Evolutionary conservation across 2,329 filamentous ascomycete species (phyloP), one percentile per base, ranked within the genome.

Genomic region (Fusarium siculi): DNA sequence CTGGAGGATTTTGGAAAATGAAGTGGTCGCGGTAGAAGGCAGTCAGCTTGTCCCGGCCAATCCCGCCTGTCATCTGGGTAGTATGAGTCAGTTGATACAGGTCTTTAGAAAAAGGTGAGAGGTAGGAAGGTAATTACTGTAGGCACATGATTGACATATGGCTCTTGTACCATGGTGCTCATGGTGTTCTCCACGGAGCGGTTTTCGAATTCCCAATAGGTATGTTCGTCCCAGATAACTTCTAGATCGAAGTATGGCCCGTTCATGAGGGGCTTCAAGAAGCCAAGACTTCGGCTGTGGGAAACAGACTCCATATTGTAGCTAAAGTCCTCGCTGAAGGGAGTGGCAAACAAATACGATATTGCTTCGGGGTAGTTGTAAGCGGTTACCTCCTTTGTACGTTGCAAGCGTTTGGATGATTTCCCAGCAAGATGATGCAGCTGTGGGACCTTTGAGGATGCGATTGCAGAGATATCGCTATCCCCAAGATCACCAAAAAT

Each of bases 171-270:
- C 93, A 95, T 95, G 0, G 93, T 95, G 23, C 85, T 86, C 93
- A 95, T 95, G 0, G 93, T 95, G 68, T 90, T 88, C 70, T 89
- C 90, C 0, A 93, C 92, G 5, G 89, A 89, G 21, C 92, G 87
- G 64, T 90, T 89, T 3, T 81, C 89, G 78, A 96, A 95, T 78
- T 95, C 92, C 74, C 88, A 92, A 49, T 87, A 86, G 0, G 91
- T 93, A 79, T 95, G 93, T 80, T 95, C 92, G 10, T 94, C 92
- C 93, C 93, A 96, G 55, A 95, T 91, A 2, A 86, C 86, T 78
- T 95, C 93, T 18, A 95, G 87, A 74, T 95, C 91, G 75, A 95
- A 94, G 70, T 85, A 88, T 0, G 92, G 92, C 0, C 92, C 93
- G 1, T 84, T 83, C 16, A 93, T 81, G 7, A 87, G 81, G 14